Conservation (phyloP, 2,329 filamentous ascomycete genomes). For the Tolypocladium ovalisporum region DNA sequence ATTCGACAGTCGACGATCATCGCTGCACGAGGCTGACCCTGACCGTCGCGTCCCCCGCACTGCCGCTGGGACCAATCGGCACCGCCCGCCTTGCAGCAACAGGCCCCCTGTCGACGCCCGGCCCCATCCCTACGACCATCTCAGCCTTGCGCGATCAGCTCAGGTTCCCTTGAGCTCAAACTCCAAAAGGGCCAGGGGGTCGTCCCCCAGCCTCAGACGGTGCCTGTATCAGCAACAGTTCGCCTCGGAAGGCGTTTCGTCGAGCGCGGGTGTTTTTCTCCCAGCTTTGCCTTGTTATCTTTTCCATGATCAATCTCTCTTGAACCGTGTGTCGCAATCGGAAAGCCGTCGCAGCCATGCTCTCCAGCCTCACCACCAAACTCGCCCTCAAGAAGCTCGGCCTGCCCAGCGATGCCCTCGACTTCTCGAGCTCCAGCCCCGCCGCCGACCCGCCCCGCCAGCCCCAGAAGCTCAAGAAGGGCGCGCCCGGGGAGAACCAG, state of each 20-base stretch:
- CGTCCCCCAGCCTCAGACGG: neutral
- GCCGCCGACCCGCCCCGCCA: conserved; percentile 10
- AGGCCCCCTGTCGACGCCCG: neutral
- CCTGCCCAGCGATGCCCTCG: conserved; percentile 38
- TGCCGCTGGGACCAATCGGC: neutral
- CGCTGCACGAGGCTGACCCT: neutral
- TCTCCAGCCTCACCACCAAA: conserved; percentile 45
- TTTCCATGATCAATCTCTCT: neutral
- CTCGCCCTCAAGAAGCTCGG: conserved; percentile 47
- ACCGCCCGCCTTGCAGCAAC: neutral
- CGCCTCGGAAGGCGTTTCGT: neutral
- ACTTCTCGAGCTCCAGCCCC: conserved; percentile 20
- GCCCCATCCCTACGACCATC: neutral
- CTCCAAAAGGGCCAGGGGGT: neutral
- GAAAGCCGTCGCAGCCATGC: conserved; percentile 27
- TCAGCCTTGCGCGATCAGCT: neutral
- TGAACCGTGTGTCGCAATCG: neutral
- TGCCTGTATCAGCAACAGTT: neutral
- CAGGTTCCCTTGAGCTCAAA: no score
- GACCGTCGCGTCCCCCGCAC: neutral
- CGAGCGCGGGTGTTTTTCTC: neutral
- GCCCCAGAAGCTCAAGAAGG: conserved; percentile 18
- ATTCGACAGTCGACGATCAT: neutral
- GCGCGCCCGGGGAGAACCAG: conserved; percentile 13
- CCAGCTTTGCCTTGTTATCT: neutral